phyloP scores from a whole-genome alignment of 2,329 filamentous ascomycete species.

The Cordyceps tenuipes region DNA sequence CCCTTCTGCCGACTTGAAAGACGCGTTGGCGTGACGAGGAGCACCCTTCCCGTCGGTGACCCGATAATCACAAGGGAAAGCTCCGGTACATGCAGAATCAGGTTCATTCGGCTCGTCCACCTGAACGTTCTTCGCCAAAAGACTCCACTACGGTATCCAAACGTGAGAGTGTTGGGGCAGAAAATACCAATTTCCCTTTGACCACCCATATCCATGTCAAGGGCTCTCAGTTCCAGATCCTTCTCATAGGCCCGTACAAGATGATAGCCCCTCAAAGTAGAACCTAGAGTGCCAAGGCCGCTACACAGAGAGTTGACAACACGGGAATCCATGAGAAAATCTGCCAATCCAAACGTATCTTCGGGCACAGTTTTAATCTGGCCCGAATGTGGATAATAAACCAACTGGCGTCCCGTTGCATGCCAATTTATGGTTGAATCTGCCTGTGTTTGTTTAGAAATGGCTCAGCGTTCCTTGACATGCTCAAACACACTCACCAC shows the following conservation, averaged over 20 bases:
- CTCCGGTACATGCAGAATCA: conserved; percentile 57
- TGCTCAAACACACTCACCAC: background rate
- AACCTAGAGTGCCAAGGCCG: background rate
- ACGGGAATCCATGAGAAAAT: conserved; percentile 16
- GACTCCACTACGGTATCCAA: conserved; percentile 19
- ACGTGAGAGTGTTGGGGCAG: conserved; percentile 23
- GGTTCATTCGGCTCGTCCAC: conserved; percentile 40
- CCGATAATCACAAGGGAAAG: conserved; percentile 61
- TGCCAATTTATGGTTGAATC: background rate
- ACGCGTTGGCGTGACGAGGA: conserved; percentile 49
- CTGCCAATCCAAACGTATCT: conserved; percentile 12
- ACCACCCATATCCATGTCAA: conserved; percentile 17
- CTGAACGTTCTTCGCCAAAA: conserved; percentile 21
- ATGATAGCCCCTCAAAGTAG: conserved; percentile 19
- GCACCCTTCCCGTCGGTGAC: conserved; percentile 57
- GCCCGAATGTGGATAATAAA: conserved; percentile 28
- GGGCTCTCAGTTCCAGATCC: conserved; percentile 38
- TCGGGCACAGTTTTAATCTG: conserved; percentile 15
- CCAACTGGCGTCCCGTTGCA: conserved; percentile 20
- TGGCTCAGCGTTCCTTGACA: background rate
- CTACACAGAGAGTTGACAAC: background rate
- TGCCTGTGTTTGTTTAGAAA: background rate
- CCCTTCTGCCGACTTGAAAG: conserved; percentile 18
- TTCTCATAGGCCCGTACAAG: conserved; percentile 42
- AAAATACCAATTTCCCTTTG: conserved; percentile 23